Percentiles rank a stretch among this genome's conserved stretches.
Evolutionary conservation across 2,329 filamentous ascomycete genomes (phyloP).

Genomic region (Pezicula rhizophila): DNA sequence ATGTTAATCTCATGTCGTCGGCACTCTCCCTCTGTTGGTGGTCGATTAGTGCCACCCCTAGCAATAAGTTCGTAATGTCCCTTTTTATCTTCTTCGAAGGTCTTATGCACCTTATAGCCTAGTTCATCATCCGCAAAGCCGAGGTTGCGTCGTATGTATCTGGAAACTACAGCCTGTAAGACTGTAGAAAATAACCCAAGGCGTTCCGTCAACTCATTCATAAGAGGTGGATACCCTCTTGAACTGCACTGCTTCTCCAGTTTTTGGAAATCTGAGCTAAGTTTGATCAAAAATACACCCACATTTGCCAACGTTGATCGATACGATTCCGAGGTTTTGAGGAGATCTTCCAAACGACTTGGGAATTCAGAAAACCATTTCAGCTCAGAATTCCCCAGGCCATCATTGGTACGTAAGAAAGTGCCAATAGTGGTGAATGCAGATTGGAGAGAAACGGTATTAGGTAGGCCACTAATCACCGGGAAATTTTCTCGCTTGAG

Average conservation of each 20-base stretch:
- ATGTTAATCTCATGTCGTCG: constrained; percentile 18
- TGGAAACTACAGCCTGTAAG: constrained; percentile 50
- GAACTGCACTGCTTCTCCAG: constrained; percentile 30
- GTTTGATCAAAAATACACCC: constrained; percentile 35
- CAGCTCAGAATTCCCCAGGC: constrained; percentile 33
- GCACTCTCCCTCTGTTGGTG: constrained; percentile 21
- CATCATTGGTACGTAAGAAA: constrained; percentile 40
- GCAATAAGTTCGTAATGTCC: constrained; percentile 23
- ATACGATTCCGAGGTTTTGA: constrained; percentile 29
- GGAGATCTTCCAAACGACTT: constrained; percentile 20
- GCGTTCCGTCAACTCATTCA: constrained; percentile 44
- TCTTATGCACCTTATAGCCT: constrained; percentile 28
- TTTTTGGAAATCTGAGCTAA: constrained; percentile 35
- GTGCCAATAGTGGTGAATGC: constrained; percentile 32
- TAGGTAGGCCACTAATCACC: constrained; percentile 28
- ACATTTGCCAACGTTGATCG: constrained; percentile 29
- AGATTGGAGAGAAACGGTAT: constrained; percentile 13
- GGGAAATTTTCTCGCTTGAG: constrained; percentile 19
- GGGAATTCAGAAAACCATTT: constrained; percentile 45
- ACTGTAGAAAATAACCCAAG: constrained; percentile 44
- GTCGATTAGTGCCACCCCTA: constrained; percentile 18
- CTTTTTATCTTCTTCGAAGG: constrained; percentile 32
- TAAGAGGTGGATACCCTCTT: constrained; percentile 47
- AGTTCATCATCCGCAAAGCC: constrained; percentile 30
- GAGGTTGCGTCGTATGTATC: constrained; percentile 42